Evolutionary conservation across 768 basidiomycete species (phyloP), one percentile per base, ranked within the genome.

Genomic region (Tephrocybe rancida): DNA sequence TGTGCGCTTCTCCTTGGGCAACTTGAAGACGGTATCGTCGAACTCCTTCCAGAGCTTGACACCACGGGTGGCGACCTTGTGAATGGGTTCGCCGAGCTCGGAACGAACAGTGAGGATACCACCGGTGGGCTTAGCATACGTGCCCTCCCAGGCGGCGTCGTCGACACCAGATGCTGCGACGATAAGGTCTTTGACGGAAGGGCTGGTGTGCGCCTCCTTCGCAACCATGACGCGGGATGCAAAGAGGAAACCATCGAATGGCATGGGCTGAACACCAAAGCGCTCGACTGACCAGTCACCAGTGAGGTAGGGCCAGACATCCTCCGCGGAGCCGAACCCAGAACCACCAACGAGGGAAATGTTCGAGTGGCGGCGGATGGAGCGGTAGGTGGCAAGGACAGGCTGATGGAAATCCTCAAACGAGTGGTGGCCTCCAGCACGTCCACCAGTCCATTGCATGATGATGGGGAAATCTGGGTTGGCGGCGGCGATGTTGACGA

Each of bases 31-130:
- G 21, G 87, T 92, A 63, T 96, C 87, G 64, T 99, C 97, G 67
- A 98, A 98, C 76, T 98, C 95, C 71, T 95, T 94, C 97, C 97
- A 99, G 37, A 99, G 80, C 78, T 92, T 98, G 70, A 99, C 92
- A 30, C 84, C 97, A 44, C 97, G 90, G 37, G 88, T 99, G 29
- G 97, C 95, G 66, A 99, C 92, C 79, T 99, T 99, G 78, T 99
- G 97, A 62, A 98, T 98, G 10, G 97, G 97, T 71, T 99, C 97
- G 35, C 95, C 95, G 44, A 99, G 83, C 77, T 99, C 97, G 3
- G 96, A 98, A 60, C 88, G 90, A 56, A 99, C 97, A 5, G 96
- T 98, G 56, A 98, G 81, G 61, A 98, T 89, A 30, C 97, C 96
- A 52, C 96, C 97, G 5, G 95, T 97, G 55, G 95, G 90, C 73